A percentile compares a stretch with the other conserved stretches of the same genome.
Evolutionary conservation across 805 yeast species (phyloP).

Genomic region (Priceomyces melissophilus): DNA sequence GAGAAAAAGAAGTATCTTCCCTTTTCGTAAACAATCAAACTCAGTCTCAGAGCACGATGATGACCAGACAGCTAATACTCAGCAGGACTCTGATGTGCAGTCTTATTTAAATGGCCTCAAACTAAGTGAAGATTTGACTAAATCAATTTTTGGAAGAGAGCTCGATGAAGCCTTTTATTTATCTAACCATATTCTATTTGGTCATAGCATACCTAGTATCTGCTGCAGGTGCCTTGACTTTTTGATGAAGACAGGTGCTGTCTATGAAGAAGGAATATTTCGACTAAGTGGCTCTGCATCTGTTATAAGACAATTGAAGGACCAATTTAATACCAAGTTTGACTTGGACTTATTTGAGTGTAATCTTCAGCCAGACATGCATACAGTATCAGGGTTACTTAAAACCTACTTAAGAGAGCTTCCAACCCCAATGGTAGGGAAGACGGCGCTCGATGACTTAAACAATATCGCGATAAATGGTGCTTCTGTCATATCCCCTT

Average conservation of each 20-base stretch:
- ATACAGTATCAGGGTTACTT: constrained; percentile 81
- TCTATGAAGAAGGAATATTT: constrained; percentile 88
- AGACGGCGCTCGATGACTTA: constrained; percentile 34
- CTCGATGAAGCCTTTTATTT: constrained; percentile 48
- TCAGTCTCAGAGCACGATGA: constrained; percentile 2
- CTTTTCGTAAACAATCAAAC: constrained; percentile 41
- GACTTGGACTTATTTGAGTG: constrained; percentile 64
- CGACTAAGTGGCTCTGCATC: constrained; percentile 86
- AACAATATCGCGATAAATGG: constrained; percentile 16
- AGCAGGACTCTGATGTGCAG: constrained; percentile 18
- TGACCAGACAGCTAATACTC: constrained; percentile 1
- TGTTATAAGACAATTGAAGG: constrained; percentile 65
- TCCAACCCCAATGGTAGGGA: constrained; percentile 66
- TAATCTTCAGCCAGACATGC: constrained; percentile 59
- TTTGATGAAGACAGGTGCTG: constrained; percentile 61
- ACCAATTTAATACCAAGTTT: constrained; percentile 58
- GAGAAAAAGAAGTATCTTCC: constrained; percentile 59
- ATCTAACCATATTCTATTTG: constrained; percentile 46
- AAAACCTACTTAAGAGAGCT: constrained; percentile 79
- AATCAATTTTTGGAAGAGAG: constrained; percentile 62
- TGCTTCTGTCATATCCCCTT: constrained; percentile 11
- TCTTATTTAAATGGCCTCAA: constrained; percentile 34
- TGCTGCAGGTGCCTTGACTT: constrained; percentile 72
- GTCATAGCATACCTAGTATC: constrained; percentile 65
- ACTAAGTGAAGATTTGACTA: constrained; percentile 31